phyloP scores from a whole-genome alignment of 2,329 filamentous ascomycete genomes.

The Metarhizium anisopliae region DNA sequence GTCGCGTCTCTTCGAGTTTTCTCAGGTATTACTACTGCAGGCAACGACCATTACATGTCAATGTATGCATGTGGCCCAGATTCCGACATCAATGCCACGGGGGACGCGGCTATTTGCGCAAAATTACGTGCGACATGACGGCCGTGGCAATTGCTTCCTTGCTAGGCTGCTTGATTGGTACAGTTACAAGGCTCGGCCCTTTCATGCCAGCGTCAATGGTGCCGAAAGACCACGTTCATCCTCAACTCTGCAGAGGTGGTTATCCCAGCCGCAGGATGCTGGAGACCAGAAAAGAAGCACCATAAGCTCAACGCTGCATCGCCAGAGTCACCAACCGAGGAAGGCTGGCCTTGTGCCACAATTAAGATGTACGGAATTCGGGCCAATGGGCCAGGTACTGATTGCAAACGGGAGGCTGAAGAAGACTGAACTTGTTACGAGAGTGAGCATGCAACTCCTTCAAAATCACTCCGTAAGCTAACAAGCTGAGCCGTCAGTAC shows the following conservation, averaged over 20 bases:
- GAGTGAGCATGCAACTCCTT: slow-evolving; percentile 40
- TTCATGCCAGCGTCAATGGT: neutral
- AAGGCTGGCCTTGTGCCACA: neutral
- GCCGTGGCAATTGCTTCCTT: too few species aligned
- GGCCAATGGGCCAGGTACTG: slow-evolving; percentile 83
- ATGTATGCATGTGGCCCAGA: too few species aligned
- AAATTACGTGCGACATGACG: too few species aligned
- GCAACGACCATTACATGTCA: neutral
- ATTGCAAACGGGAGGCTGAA: slow-evolving; percentile 91
- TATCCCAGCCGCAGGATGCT: neutral
- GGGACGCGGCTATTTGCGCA: too few species aligned
- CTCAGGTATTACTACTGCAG: neutral
- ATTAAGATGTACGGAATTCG: slow-evolving; percentile 86
- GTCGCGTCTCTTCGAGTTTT: neutral
- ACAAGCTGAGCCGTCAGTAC: slow-evolving; percentile 45
- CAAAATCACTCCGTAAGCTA: neutral
- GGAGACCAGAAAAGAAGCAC: neutral
- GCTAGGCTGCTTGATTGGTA: too few species aligned
- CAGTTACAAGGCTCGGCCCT: too few species aligned
- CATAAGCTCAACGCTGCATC: neutral
- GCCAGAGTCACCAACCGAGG: neutral
- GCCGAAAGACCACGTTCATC: neutral
- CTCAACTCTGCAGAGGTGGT: neutral
- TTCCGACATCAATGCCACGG: too few species aligned
- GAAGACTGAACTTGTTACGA: slow-evolving; percentile 91